Conservation (phyloP, 2,329 filamentous ascomycete genomes). For the Cyphellophora europaea region DNA sequence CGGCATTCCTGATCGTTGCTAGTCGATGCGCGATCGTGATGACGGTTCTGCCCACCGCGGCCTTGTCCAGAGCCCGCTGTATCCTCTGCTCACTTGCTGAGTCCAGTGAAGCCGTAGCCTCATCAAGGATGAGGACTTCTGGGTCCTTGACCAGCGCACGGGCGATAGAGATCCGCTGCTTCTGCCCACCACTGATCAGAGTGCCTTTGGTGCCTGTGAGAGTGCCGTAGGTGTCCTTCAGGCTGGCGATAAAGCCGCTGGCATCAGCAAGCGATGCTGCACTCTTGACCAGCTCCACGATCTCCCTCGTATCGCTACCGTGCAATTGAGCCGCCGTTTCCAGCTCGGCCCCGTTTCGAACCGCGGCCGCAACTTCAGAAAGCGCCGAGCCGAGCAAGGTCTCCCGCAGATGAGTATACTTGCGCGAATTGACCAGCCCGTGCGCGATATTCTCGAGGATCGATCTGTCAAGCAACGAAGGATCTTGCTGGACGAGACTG, state of each 20-base stretch:
- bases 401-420: conserved; percentile 19
- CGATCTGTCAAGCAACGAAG: conserved; percentile 41
- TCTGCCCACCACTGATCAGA: conserved; percentile 75
- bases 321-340: conserved; percentile 13
- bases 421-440: conserved; percentile 33
- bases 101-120: conserved; percentile 28
- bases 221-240: conserved; percentile 42
- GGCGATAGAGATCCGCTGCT: conserved; percentile 85
- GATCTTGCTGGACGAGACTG: conserved; percentile 42
- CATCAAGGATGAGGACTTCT: conserved; percentile 52
- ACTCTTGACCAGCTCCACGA: conserved; percentile 37
- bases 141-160: conserved; percentile 77
- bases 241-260: conserved; percentile 42
- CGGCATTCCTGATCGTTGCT: conserved; percentile 26
- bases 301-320: conserved; percentile 31
- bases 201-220: conserved; percentile 61
- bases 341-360: conserved; percentile 6
- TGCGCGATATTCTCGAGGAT: conserved; percentile 46
- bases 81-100: conserved; percentile 27
- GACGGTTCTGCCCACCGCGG: conserved; percentile 20
- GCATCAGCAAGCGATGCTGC: conserved; percentile 50
- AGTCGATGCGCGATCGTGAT: conserved; percentile 21
- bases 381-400: conserved; percentile 13
- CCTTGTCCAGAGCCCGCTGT: conserved; percentile 23
- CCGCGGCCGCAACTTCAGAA: conserved; percentile 1